These are phyloP conservation scores for Ophiocordyceps camponoti-rufipedis DNA, from an alignment of 2,329 filamentous ascomycete genomes.

Conservation along the genomic window DNA sequence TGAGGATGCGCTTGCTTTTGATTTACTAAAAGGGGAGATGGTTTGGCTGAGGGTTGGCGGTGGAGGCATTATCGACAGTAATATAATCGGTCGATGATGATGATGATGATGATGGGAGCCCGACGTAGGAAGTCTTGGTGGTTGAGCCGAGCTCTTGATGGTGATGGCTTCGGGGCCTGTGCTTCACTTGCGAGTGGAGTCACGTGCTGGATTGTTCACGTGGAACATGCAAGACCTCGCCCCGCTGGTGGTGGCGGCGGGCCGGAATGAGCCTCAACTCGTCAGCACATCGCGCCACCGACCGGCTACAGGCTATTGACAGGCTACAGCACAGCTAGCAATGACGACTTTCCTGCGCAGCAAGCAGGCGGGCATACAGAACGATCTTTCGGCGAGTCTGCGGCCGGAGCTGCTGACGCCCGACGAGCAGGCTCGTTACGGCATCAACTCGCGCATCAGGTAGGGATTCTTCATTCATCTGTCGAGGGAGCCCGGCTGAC, in stretches of 20 bases:
- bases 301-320: too few relatives aligned
- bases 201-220: too few relatives aligned
- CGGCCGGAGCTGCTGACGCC: constrained; percentile 60
- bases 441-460: constrained; percentile 61
- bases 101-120: too few relatives aligned
- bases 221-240: too few relatives aligned
- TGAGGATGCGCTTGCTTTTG: not conserved
- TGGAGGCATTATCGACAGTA: constrained; percentile 7
- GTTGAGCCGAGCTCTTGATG: too few relatives aligned
- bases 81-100: not conserved
- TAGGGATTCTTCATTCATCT: too few relatives aligned
- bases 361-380: constrained; percentile 85
- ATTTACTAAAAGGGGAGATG: constrained; percentile 14
- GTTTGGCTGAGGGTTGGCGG: constrained; percentile 16
- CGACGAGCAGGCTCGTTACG: constrained; percentile 69
- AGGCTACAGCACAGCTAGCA: not conserved
- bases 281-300: too few relatives aligned
- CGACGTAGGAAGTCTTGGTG: too few relatives aligned
- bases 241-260: too few relatives aligned
- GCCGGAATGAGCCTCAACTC: not conserved
- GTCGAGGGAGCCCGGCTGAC: not conserved
- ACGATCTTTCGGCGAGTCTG: constrained; percentile 73
- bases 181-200: too few relatives aligned
- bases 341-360: constrained; percentile 84
- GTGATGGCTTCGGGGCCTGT: too few relatives aligned